Evolutionary conservation across 257 asterid species (phyloP).

Genomic region (Sherardia arvensis): DNA sequence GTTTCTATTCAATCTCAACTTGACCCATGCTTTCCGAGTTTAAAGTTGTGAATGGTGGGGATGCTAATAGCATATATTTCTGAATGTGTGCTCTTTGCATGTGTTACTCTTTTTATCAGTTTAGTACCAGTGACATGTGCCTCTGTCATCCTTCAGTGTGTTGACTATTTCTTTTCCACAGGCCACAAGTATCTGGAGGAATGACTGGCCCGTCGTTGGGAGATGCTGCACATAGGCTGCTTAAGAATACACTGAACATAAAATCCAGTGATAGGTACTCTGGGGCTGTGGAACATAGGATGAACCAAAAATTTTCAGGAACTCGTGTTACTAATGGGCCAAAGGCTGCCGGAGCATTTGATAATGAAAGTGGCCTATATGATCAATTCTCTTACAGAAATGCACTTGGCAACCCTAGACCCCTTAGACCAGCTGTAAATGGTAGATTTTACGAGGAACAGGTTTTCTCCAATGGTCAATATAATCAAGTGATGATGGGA

Average conservation of each 20-base stretch:
- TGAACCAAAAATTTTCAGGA: constrained; percentile 25
- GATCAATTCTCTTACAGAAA: constrained; percentile 28
- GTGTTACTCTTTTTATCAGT: background rate
- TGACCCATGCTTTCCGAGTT: background rate
- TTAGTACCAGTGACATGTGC: background rate
- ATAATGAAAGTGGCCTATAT: constrained; percentile 48
- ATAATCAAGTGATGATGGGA: constrained; percentile 30
- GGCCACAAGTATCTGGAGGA: constrained; percentile 74
- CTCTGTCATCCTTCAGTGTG: background rate
- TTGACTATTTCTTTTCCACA: constrained; percentile 25
- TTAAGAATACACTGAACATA: constrained; percentile 58
- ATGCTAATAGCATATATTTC: background rate
- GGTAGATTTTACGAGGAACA: constrained; percentile 32
- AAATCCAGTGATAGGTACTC: constrained; percentile 22
- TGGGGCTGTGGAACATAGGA: constrained; percentile 23
- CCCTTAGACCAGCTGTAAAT: constrained; percentile 35
- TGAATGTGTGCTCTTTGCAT: background rate
- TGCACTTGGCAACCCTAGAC: constrained; percentile 24
- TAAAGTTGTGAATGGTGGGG: background rate
- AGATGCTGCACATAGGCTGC: constrained; percentile 89
- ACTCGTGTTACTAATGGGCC: constrained; percentile 31
- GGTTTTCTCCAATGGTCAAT: constrained; percentile 18
- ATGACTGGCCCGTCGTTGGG: constrained; percentile 77
- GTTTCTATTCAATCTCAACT: background rate
- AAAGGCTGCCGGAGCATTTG: constrained; percentile 75